These are phyloP conservation scores for Linnemannia hyalina DNA, from an alignment of 192 early-diverging fungal genomes.

Conservation along the genomic window DNA sequence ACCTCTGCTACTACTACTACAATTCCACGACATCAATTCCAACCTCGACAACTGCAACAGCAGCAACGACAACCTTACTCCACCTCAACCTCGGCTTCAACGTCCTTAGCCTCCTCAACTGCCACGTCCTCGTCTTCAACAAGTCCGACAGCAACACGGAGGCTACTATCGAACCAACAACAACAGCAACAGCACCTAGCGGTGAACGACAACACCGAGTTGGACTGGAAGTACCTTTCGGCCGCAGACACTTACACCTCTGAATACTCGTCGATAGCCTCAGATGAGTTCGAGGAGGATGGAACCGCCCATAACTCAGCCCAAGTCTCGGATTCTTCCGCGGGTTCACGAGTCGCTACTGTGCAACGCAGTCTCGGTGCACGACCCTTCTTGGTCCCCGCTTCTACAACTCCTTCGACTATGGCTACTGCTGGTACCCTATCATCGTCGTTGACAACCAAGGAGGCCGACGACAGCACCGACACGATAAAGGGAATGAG, in stretches of 20 bases:
- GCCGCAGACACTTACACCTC: constrained; percentile 31
- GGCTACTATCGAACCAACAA: not conserved
- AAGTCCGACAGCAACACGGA: not conserved
- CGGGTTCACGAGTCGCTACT: not conserved
- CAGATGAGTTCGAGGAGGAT: constrained; percentile 26
- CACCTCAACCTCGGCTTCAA: not conserved
- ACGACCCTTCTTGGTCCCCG: constrained; percentile 2
- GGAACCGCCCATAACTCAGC: not conserved
- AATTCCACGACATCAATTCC: not conserved
- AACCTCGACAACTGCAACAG: not conserved
- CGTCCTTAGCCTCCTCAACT: not conserved
- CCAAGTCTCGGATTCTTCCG: not conserved
- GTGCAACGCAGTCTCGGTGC: not conserved
- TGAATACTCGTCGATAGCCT: constrained; percentile 19
- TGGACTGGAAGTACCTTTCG: constrained; percentile 50
- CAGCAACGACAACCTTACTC: not conserved
- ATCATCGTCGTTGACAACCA: constrained; percentile 18
- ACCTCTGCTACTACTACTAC: not conserved
- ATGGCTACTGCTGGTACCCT: not conserved
- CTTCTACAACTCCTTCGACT: not conserved
- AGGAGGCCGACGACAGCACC: constrained; percentile 43
- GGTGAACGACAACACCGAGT: constrained; percentile 21
- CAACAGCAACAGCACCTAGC: not conserved
- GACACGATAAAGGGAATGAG: constrained; percentile 53
- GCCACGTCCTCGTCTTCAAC: not conserved